Conservation (phyloP, 768 basidiomycete genomes). For the Auricularia cornea region DNA sequence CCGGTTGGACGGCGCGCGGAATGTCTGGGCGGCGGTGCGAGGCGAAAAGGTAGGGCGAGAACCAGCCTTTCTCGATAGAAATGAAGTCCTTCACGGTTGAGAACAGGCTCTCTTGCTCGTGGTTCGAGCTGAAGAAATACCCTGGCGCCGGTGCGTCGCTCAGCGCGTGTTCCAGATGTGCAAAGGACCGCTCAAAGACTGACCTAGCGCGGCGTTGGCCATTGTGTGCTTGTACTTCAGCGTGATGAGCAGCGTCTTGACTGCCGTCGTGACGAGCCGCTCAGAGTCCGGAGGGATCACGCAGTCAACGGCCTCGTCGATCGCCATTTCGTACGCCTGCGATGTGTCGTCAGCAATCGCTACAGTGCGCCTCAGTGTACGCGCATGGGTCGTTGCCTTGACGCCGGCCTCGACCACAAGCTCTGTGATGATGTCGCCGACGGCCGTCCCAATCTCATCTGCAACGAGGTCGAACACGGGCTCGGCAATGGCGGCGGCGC, state of each 20-base stretch:
- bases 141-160: slow-evolving; percentile 2
- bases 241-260: slow-evolving; percentile 51
- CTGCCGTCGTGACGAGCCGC: slow-evolving; percentile 46
- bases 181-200: background rate
- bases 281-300: slow-evolving; percentile 45
- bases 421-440: slow-evolving; percentile 54
- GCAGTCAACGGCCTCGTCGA: slow-evolving; percentile 39
- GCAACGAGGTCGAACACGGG: slow-evolving; percentile 49
- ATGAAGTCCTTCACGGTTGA: slow-evolving; percentile 46
- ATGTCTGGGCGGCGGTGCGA: slow-evolving; percentile 52
- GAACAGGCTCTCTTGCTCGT: slow-evolving; percentile 52
- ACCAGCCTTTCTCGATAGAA: slow-evolving; percentile 51
- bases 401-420: slow-evolving; percentile 47
- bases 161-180: background rate
- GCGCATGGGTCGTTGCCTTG: slow-evolving; percentile 36
- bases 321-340: slow-evolving; percentile 42
- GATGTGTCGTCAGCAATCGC: background rate
- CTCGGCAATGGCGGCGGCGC: slow-evolving; percentile 36
- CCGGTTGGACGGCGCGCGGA: slow-evolving; percentile 54
- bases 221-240: slow-evolving; percentile 51
- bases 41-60: slow-evolving; percentile 57
- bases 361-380: background rate
- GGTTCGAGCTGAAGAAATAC: slow-evolving; percentile 52
- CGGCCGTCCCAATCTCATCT: slow-evolving; percentile 39
- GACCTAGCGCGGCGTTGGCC: slow-evolving; percentile 48